Evolutionary conservation across 2,329 filamentous ascomycete genomes (phyloP).

Genomic region (Cordyceps cateniannulata): DNA sequence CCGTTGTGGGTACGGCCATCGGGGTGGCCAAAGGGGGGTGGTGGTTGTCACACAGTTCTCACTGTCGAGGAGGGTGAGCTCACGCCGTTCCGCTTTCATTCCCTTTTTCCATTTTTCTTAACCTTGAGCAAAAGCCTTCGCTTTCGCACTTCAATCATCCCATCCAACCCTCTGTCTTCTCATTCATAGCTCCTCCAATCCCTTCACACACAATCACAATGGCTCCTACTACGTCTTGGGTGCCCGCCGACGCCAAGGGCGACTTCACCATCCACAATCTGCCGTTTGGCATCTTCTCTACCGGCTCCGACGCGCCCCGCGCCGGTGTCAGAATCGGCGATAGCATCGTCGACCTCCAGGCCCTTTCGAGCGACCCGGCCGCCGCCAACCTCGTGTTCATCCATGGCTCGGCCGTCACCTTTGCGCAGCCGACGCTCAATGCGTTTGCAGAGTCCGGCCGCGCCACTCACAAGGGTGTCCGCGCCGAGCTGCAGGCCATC

Average conservation of each 20-base stretch:
- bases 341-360: slow-evolving; percentile 55
- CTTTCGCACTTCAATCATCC: background rate
- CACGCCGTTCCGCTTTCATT: background rate
- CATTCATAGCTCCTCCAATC: background rate
- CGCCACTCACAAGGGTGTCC: slow-evolving; percentile 61
- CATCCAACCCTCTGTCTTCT: background rate
- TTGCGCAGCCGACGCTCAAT: slow-evolving; percentile 53
- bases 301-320: slow-evolving; percentile 44
- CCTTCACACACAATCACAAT: slow-evolving; percentile 5
- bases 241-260: slow-evolving; percentile 14
- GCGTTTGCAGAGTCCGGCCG: slow-evolving; percentile 66
- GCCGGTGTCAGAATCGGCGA: slow-evolving; percentile 64
- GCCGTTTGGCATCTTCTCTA: slow-evolving; percentile 68
- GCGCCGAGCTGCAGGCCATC: slow-evolving; percentile 60
- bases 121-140: background rate
- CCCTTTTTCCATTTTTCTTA: background rate
- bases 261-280: slow-evolving; percentile 66
- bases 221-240: slow-evolving; percentile 11
- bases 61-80: background rate
- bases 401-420: slow-evolving; percentile 26
- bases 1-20: background rate
- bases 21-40: slow-evolving; percentile 6
- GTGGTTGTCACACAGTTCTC: background rate
- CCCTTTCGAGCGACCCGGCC: slow-evolving; percentile 13
- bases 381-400: slow-evolving; percentile 17